A percentile compares a stretch with the other conserved stretches of the same genome.
phyloP scores from a whole-genome alignment of 2,329 filamentous ascomycete genomes.

The Nannizziopsis barbatae region DNA sequence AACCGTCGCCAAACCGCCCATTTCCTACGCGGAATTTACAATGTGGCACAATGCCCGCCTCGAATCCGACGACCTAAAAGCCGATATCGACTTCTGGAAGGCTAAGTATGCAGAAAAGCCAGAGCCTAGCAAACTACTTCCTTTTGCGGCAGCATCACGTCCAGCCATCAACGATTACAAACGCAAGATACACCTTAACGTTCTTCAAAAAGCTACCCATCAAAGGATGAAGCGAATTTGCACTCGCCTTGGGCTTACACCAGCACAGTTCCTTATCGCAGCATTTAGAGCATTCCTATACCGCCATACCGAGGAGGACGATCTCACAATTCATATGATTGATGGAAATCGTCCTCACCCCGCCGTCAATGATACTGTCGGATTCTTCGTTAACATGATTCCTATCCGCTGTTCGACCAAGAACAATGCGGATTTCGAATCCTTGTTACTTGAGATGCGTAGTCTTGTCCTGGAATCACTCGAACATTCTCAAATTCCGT shows the following conservation, averaged over 20 bases:
- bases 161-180: conserved; percentile 13
- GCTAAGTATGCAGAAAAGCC: conserved; percentile 13
- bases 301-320: conserved; percentile 18
- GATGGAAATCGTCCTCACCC: conserved; percentile 19
- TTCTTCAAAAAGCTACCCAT: conserved; percentile 15
- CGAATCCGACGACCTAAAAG: conserved; percentile 12
- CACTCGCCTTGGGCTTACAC: conserved; percentile 18
- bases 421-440: conserved; percentile 8
- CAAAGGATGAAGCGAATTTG: conserved; percentile 23
- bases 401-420: conserved; percentile 16
- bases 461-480: conserved; percentile 12
- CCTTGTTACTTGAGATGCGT: conserved; percentile 7
- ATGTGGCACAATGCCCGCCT: conserved; percentile 20
- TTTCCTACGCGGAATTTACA: conserved; percentile 20
- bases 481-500: conserved; percentile 14
- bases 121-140: conserved; percentile 12
- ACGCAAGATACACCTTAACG: conserved; percentile 14
- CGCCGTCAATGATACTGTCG: conserved; percentile 17
- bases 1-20: conserved; percentile 14
- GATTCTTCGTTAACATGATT: conserved; percentile 20
- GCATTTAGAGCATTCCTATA: conserved; percentile 18
- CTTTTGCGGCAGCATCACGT: conserved; percentile 14
- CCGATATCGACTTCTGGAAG: conserved; percentile 16
- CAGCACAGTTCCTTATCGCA: conserved; percentile 19
- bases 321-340: conserved; percentile 18